These are phyloP conservation scores for Ganoderma leucocontextum DNA, from an alignment of 1,284 basidiomycete genomes.

Conservation along the genomic window DNA sequence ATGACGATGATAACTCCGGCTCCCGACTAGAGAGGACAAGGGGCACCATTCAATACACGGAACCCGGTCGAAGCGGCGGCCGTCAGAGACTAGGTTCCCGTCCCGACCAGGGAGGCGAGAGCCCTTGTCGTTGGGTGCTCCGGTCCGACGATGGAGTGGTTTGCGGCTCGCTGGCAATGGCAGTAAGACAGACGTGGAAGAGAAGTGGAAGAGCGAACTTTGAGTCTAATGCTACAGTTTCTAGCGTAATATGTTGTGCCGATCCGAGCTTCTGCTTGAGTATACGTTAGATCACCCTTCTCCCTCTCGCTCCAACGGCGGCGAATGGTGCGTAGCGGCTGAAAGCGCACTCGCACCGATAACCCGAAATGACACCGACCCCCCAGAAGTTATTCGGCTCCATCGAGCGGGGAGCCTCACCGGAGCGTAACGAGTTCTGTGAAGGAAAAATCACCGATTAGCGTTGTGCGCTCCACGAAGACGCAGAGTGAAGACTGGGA, in stretches of 20 bases:
- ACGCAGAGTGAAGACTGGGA: not conserved
- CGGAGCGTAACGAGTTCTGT: constrained; percentile 52
- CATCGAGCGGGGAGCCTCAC: constrained; percentile 27
- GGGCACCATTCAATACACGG: not conserved
- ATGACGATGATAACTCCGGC: not conserved
- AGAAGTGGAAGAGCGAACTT: constrained; percentile 1
- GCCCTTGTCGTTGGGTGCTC: not conserved
- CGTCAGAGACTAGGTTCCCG: not conserved
- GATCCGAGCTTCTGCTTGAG: not conserved
- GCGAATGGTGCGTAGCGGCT: not conserved
- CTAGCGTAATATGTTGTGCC: not conserved
- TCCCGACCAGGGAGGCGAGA: not conserved
- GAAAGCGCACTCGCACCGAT: not conserved
- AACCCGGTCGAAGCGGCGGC: not conserved
- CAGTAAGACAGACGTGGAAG: not conserved
- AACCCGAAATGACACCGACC: not conserved
- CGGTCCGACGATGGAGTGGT: not conserved
- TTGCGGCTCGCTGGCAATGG: not conserved
- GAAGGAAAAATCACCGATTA: constrained; percentile 8
- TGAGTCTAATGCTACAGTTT: constrained; percentile 4
- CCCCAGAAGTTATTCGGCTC: not conserved
- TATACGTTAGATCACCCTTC: too few species aligned
- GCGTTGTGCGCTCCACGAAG: not conserved
- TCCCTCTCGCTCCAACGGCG: not conserved
- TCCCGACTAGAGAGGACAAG: not conserved